Conservation (phyloP, 805 yeast genomes). For the Kodamaea neixiangensis region DNA sequence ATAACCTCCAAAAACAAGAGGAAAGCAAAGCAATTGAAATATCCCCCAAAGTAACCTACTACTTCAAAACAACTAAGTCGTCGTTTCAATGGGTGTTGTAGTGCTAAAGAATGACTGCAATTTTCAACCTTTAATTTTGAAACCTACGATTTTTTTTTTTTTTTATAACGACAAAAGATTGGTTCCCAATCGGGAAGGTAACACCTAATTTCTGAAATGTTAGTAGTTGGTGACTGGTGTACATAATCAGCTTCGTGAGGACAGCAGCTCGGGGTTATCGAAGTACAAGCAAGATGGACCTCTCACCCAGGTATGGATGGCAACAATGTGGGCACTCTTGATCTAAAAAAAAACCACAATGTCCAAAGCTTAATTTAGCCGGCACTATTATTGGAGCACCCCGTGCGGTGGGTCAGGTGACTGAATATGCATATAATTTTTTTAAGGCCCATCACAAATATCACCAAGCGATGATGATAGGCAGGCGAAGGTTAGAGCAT, state of each 20-base stretch:
- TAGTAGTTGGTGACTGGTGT: neutral
- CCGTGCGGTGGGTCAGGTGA: neutral
- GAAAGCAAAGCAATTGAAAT: neutral
- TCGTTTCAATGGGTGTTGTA: neutral
- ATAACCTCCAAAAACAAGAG: neutral
- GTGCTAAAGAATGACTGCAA: slow-evolving; percentile 1
- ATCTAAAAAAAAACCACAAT: neutral
- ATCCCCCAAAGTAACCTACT: neutral
- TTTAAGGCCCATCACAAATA: neutral
- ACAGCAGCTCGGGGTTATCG: neutral
- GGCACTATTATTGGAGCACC: neutral
- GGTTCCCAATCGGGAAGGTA: neutral
- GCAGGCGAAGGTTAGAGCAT: neutral
- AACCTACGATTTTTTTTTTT: neutral
- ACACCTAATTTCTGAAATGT: neutral
- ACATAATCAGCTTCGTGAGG: neutral
- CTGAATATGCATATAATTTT: neutral
- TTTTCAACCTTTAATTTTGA: slow-evolving; percentile 2
- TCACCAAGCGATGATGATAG: neutral
- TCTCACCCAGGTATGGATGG: neutral
- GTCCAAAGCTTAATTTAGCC: neutral
- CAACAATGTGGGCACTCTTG: neutral
- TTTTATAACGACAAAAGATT: neutral
- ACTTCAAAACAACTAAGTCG: neutral
- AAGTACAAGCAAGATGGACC: neutral